These are phyloP conservation scores for Trichoderma asperelloides DNA, from an alignment of 495 filamentous ascomycete genomes.

Conservation along the genomic window DNA sequence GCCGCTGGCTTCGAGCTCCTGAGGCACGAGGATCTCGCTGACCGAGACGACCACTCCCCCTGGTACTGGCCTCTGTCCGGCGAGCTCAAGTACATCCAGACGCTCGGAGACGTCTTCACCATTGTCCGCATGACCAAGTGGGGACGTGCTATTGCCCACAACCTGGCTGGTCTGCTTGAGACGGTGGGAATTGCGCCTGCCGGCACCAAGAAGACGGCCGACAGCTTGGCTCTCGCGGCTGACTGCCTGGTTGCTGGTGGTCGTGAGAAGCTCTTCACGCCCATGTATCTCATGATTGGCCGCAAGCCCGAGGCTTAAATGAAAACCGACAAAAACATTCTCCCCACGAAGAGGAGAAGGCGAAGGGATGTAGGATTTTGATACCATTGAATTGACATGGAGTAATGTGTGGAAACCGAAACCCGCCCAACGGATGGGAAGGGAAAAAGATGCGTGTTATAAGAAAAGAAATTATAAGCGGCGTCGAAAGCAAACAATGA, in stretches of 20 bases:
- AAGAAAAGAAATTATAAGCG: too few species aligned
- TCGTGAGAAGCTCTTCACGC: conserved; percentile 89
- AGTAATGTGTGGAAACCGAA: too few species aligned
- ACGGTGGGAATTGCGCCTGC: conserved; percentile 61
- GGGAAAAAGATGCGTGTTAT: too few species aligned
- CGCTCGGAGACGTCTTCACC: conserved; percentile 70
- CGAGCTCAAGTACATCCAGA: conserved; percentile 68
- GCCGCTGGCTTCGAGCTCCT: conserved; percentile 80
- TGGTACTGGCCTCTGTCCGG: conserved; percentile 96
- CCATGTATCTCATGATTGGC: conserved; percentile 98
- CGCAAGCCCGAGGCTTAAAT: conserved; percentile 62
- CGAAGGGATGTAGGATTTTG: too few species aligned
- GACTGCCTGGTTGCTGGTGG: conserved; percentile 87
- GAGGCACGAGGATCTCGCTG: conserved; percentile 84
- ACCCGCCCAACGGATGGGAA: too few species aligned
- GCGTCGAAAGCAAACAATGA: too few species aligned
- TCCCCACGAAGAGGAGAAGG: too few species aligned
- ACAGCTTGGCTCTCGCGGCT: conserved; percentile 72
- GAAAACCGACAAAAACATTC: too few species aligned
- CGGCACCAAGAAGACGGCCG: conserved; percentile 93
- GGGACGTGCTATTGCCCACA: conserved; percentile 67
- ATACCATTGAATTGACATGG: too few species aligned
- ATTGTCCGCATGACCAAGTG: conserved; percentile 86
- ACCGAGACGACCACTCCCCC: conserved; percentile 64
- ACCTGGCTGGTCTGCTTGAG: conserved; percentile 73